Evolutionary conservation across 2,329 filamentous ascomycete species (phyloP), one percentile per base, ranked within the genome.

Genomic region (Clonostachys rosea): DNA sequence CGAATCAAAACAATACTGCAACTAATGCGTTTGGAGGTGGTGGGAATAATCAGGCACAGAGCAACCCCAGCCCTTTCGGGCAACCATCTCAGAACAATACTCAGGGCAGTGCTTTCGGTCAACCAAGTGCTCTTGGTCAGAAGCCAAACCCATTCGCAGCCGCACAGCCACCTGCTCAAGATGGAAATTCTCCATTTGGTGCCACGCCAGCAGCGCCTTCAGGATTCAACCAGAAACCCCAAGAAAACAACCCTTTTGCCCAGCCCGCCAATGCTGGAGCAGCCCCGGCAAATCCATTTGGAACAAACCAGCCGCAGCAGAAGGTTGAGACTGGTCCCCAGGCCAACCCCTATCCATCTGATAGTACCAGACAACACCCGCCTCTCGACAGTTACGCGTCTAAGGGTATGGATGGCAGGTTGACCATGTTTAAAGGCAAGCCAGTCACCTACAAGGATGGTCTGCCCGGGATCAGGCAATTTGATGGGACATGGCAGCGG

Each of bases 351-450:
- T 78, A 77, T 51, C 64, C 68, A 1, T 71, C 73, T 2, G 61
- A 56, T 6, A 74, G 70, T 55, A 60, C 61, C 11, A 73, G 63
- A 48, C 62, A 72, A 47, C 75, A 77, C 45, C 74, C 73, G 4
- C 53, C 68, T 5, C 50, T 68, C 11, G 64, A 68, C 9, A 70
- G 65, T 45, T 79, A 80, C 53, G 66, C 64, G 11, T 61, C 64
- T 5, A 70, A 64, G 50, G 58, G 62, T 13, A 64, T 68, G 59
- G 65, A 69, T 40, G 72, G 74, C 1, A 64, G 64, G 34, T 63
- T 89, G 1, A 62, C 66, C 0, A 68, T 69, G 49, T 91, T 85
- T 72, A 87, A 87, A 54, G 80, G 80, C 16, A 79, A 78, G 52
- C 73, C 72, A 0, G 83, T 89, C 0, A 63, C 68, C 2, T 89